Base-by-base conservation (phyloP, 306 rosid species). In the Casuarina equisetifolia region DNA sequence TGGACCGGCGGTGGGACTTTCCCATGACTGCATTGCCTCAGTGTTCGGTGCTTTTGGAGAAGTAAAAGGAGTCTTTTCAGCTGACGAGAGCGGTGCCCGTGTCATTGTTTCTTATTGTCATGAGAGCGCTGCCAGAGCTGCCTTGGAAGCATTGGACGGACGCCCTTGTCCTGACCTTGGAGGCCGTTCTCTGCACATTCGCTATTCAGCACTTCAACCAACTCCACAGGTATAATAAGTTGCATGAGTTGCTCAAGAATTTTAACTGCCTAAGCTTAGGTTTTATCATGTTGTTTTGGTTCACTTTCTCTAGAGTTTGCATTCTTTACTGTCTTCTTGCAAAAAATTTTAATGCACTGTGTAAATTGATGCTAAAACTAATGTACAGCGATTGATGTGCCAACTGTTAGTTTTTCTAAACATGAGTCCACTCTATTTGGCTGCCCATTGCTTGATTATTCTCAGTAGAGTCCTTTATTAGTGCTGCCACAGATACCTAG, bases 41-140 rank as follows among this genome's bases (percentile, higher is more conserved):
- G 93, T 85, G 35, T 94, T 92, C 75, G 17, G 79, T 45, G 74
- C 84, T 48, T 94, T 88, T 78, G 97, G 98, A 32, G 88, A 83
- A n/a, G 79, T 92, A 12, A 78, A 73, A 46, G 94, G 88, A 9
- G 93, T 94, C 5, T 84, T 82, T 78, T 86, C 89, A 12, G 98
- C 98, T 9, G 98, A 94, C 70, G 92, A 90, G 50, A 86, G 89
- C 63, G 98, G 97, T 13, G 85, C 89, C 69, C 98, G 96, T 46
- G 96, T 94, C 15, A 88, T 94, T 25, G 86, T 94, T 10, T 90
- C 89, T 51, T 94, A 61, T 61, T 50, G 73, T 17, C 81, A 94
- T 39, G 86, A 82, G 54, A 11, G 78, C 73, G 77, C 84, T 40
- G 94, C 97, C 66, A 84, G 73, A 75, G 79, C 86, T 64, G 98